A percentile compares a stretch with the other conserved stretches of the same genome.
Conservation (phyloP, 805 yeast genomes). For the Hyphopichia homilentoma region DNA sequence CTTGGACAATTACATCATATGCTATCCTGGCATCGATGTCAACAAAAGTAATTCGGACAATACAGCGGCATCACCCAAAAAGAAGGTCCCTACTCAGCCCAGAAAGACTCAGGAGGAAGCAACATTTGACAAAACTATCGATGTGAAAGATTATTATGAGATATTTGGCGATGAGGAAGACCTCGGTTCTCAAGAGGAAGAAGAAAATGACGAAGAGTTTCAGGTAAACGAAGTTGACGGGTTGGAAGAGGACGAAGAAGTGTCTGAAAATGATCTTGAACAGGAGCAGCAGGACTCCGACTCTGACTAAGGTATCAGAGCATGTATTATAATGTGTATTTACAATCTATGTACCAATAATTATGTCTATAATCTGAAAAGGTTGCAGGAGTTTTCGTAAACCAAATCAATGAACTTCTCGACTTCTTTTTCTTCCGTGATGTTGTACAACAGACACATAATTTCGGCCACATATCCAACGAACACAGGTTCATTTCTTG, state of each 20-base stretch:
- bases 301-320: too few relatives aligned
- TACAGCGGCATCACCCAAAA: too few relatives aligned
- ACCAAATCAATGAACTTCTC: constrained; percentile 31
- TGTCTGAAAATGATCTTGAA: too few relatives aligned
- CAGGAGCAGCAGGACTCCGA: too few relatives aligned
- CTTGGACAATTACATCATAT: constrained; percentile 25
- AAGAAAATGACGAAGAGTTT: constrained; percentile 8
- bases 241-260: too few relatives aligned
- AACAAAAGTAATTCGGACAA: constrained; percentile 3
- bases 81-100: too few relatives aligned
- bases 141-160: too few relatives aligned
- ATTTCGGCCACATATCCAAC: constrained; percentile 73
- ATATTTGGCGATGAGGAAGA: constrained; percentile 8
- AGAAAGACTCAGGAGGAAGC: too few relatives aligned
- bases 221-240: constrained; percentile 4
- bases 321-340: too few relatives aligned
- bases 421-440: constrained; percentile 23
- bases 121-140: too few relatives aligned
- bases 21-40: constrained; percentile 32
- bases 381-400: constrained; percentile 30
- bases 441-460: constrained; percentile 28
- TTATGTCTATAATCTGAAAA: constrained; percentile 20
- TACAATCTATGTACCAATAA: too few relatives aligned
- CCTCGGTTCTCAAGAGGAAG: constrained; percentile 7
- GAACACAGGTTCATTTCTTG: constrained; percentile 90